Conservation (phyloP, 2,329 filamentous ascomycete species). For the Botryotinia convoluta region DNA sequence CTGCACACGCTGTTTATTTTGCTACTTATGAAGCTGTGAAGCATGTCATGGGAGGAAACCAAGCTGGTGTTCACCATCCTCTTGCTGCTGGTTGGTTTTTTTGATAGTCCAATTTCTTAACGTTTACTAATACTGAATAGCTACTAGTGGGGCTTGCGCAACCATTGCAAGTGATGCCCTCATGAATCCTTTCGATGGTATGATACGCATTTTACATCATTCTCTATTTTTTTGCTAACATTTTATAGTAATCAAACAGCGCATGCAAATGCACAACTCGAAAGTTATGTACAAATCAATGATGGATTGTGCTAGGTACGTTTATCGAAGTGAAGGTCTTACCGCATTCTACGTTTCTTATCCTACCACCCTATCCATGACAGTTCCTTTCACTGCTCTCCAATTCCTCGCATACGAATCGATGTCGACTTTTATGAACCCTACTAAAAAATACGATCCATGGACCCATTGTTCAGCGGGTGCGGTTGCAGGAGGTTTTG, state of each 20-base stretch:
- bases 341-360: constrained; percentile 97
- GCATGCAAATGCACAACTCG: constrained; percentile 98
- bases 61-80: constrained; percentile 82
- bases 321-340: constrained; percentile 84
- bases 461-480: constrained; percentile 91
- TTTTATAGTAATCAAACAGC: constrained; percentile 87
- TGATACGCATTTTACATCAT: not conserved
- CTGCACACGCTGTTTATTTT: constrained; percentile 97
- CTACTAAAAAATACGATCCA: constrained; percentile 80
- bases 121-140: constrained; percentile 51
- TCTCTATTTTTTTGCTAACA: constrained; percentile 23
- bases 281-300: constrained; percentile 81
- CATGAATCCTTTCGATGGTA: constrained; percentile 99
- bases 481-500: constrained; percentile 87
- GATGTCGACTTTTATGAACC: constrained; percentile 90
- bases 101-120: constrained; percentile 3
- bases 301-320: constrained; percentile 78
- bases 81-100: constrained; percentile 75
- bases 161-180: constrained; percentile 97
- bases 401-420: constrained; percentile 99
- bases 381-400: constrained; percentile 92
- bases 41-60: constrained; percentile 91
- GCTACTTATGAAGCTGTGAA: constrained; percentile 97
- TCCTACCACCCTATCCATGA: constrained; percentile 97
- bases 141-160: constrained; percentile 87